These are phyloP conservation scores for Penicillium ochrochloron DNA, from an alignment of 495 filamentous ascomycete genomes.

Conservation along the genomic window DNA sequence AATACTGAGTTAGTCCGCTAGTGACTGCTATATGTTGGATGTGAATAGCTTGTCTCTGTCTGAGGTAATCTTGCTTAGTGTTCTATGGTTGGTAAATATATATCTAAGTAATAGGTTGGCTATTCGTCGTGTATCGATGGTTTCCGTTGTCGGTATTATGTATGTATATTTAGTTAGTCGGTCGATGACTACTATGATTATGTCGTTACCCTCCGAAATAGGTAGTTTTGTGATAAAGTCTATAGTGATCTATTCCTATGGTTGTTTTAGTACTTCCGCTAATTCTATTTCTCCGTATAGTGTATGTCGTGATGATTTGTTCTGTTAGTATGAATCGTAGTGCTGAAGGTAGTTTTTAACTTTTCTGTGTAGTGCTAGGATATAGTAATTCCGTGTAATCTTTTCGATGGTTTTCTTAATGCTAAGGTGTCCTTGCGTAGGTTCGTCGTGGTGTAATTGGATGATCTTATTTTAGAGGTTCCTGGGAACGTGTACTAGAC, in stretches of 20 bases:
- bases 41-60: conserved; percentile 3
- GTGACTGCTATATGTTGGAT: conserved; percentile 7
- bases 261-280: background rate
- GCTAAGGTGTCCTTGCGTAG: background rate
- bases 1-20: background rate
- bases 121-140: background rate
- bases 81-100: background rate
- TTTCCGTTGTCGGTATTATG: background rate
- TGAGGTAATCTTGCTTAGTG: background rate
- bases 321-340: background rate
- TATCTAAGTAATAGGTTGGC: background rate
- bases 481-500: conserved; percentile 1
- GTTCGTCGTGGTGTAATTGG: background rate
- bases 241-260: conserved; percentile 7
- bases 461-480: background rate
- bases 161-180: conserved; percentile 5
- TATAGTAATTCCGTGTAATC: background rate
- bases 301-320: background rate
- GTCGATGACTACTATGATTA: conserved; percentile 3
- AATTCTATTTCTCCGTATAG: background rate
- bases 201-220: background rate
- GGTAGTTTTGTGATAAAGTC: conserved; percentile 2
- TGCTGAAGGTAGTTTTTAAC: background rate
- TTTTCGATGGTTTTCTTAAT: conserved; percentile 1
- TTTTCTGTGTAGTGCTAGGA: background rate